A percentile compares a stretch with the other conserved stretches of the same genome.
These are phyloP conservation scores for Rhizopus sp. DNA, from an alignment of 371 early-diverging fungal genomes.

Conservation along the genomic window DNA sequence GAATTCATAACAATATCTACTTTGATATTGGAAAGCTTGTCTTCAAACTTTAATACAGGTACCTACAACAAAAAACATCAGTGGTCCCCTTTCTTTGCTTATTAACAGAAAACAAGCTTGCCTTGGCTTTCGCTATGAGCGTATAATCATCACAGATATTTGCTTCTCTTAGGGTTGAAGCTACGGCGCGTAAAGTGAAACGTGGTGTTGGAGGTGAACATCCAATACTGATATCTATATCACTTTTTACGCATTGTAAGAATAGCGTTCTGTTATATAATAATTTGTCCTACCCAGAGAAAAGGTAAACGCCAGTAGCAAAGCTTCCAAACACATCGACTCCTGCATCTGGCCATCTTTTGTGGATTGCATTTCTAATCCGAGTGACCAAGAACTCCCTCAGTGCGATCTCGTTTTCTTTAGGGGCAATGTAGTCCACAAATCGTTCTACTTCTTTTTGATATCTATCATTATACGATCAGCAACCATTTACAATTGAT, in stretches of 20 bases:
- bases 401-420: constrained; percentile 75
- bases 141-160: constrained; percentile 14
- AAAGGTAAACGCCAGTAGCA: constrained; percentile 82
- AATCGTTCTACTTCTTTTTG: constrained; percentile 24
- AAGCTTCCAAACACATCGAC: constrained; percentile 87
- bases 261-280: neutral
- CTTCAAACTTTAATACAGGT: constrained; percentile 91
- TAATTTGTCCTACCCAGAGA: constrained; percentile 63
- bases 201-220: constrained; percentile 16
- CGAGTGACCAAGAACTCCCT: constrained; percentile 70
- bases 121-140: constrained; percentile 36
- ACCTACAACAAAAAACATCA: constrained; percentile 51
- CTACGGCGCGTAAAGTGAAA: constrained; percentile 15
- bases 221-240: constrained; percentile 78
- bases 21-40: constrained; percentile 67
- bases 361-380: constrained; percentile 52
- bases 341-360: constrained; percentile 37
- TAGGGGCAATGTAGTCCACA: constrained; percentile 74
- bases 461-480: too few species aligned
- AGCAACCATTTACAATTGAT: too few species aligned
- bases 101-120: neutral
- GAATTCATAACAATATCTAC: constrained; percentile 88
- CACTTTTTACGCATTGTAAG: constrained; percentile 46
- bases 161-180: constrained; percentile 15
- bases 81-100: neutral